Evolutionary conservation across 495 filamentous ascomycete genomes (phyloP).

Genomic region (Penicillium manginii): DNA sequence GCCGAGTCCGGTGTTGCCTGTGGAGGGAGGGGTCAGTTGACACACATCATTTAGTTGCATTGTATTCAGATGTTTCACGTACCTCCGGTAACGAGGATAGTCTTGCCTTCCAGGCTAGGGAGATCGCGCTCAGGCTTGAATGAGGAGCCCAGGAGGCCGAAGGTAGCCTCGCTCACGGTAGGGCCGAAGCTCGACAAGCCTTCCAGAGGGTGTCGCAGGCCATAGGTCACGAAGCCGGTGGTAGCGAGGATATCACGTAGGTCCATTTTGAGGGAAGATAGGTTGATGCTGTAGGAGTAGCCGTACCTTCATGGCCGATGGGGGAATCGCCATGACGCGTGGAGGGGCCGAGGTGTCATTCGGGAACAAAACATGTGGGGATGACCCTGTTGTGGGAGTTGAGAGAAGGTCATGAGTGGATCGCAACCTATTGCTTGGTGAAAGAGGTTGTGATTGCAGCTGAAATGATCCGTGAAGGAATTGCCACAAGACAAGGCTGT

Average conservation of each 20-base stretch:
- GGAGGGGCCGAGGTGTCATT: not conserved
- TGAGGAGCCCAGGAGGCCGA: slow-evolving; percentile 39
- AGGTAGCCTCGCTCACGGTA: slow-evolving; percentile 44
- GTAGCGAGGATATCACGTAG: slow-evolving; percentile 24
- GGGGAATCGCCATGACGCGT: not conserved
- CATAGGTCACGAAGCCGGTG: slow-evolving; percentile 24
- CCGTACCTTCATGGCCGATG: not conserved
- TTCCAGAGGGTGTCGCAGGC: slow-evolving; percentile 41
- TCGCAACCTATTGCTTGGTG: too few relatives aligned
- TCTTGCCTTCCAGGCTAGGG: slow-evolving; percentile 56
- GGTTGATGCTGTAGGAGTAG: not conserved
- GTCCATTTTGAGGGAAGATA: slow-evolving; percentile 14
- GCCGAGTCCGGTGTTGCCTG: slow-evolving; percentile 70
- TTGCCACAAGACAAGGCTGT: too few relatives aligned
- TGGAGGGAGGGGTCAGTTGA: not conserved
- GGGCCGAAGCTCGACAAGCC: slow-evolving; percentile 39
- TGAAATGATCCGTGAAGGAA: too few relatives aligned
- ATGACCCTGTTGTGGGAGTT: too few relatives aligned
- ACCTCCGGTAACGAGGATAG: slow-evolving; percentile 68
- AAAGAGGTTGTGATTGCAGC: too few relatives aligned
- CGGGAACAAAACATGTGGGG: too few relatives aligned
- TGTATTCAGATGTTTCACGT: not conserved
- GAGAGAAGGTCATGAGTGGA: too few relatives aligned
- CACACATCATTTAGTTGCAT: not conserved
- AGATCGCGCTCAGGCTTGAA: slow-evolving; percentile 63